These are phyloP conservation scores for Ottelia alismoides DNA, from an alignment of 106 monocot species.

Conservation along the genomic window DNA sequence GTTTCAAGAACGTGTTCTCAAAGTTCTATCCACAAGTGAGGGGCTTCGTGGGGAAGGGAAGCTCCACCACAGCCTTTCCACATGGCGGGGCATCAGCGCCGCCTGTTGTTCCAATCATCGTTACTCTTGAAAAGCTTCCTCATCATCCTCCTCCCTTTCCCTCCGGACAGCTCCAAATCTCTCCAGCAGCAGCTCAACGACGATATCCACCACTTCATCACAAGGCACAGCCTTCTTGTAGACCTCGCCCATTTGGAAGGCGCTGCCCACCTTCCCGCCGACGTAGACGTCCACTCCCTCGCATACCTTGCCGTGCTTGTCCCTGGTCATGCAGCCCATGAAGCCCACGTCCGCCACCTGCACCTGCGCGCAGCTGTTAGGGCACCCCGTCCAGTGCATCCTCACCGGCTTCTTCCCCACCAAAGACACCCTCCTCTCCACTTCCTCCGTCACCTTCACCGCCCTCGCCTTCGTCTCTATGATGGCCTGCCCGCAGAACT, in stretches of 20 bases:
- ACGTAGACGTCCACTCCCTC: conserved; percentile 77
- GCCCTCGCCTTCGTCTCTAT: conserved; percentile 95
- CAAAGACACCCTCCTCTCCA: conserved; percentile 50
- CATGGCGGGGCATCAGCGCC: too few relatives aligned
- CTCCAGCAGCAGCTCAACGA: conserved; percentile 27
- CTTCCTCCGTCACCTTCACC: conserved; percentile 50
- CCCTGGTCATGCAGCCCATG: conserved; percentile 88
- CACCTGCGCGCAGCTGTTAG: conserved; percentile 89
- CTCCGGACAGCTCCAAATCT: conserved; percentile 67
- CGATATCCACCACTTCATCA: conserved; percentile 47
- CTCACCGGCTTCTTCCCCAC: conserved; percentile 42
- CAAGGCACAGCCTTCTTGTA: conserved; percentile 86
- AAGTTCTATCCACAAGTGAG: too few relatives aligned
- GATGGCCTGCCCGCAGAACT: conserved; percentile 97
- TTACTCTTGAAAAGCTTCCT: too few relatives aligned
- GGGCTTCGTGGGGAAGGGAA: too few relatives aligned
- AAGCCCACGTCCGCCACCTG: conserved; percentile 94
- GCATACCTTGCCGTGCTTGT: conserved; percentile 41
- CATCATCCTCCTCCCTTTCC: conserved; percentile 73
- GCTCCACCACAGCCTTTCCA: too few relatives aligned
- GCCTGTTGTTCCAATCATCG: too few relatives aligned
- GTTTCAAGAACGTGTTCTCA: too few relatives aligned
- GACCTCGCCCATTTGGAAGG: conserved; percentile 59
- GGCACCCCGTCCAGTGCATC: conserved; percentile 98
- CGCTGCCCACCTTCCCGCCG: conserved; percentile 71